These are phyloP conservation scores for Coffea eugenioides DNA, from an alignment of 257 asterid genomes.

Conservation along the genomic window DNA sequence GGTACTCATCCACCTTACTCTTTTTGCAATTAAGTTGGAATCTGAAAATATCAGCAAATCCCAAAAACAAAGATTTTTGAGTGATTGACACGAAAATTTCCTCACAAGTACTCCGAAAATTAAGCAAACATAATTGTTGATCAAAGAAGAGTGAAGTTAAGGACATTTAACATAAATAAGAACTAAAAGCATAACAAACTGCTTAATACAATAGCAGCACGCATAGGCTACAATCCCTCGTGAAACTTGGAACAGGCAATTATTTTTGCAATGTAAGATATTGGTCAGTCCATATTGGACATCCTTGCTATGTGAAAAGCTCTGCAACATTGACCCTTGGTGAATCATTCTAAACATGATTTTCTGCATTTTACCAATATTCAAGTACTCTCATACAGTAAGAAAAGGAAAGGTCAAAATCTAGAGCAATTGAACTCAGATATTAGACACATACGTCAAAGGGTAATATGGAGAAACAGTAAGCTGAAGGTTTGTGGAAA, in stretches of 20 bases:
- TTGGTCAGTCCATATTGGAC: neutral
- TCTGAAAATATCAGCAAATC: constrained; percentile 46
- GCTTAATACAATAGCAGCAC: neutral
- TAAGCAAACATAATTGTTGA: neutral
- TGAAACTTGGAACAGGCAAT: neutral
- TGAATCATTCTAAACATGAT: neutral
- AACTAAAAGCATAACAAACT: neutral
- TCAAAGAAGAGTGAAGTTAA: neutral
- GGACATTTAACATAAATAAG: neutral
- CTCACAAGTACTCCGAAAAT: neutral
- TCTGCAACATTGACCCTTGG: neutral
- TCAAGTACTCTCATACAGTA: neutral
- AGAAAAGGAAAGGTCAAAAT: neutral
- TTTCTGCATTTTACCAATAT: neutral
- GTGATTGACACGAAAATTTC: neutral
- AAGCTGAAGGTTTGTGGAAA: neutral
- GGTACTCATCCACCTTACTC: constrained; percentile 63
- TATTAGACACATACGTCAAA: neutral
- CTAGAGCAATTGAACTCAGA: neutral
- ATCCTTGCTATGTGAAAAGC: neutral
- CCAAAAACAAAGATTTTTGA: neutral
- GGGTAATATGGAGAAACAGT: neutral
- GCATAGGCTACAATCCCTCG: neutral
- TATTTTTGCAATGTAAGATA: neutral
- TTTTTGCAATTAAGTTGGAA: constrained; percentile 63